These are phyloP conservation scores for Panellus pusillus DNA, from an alignment of 768 basidiomycete genomes.

Conservation along the genomic window DNA sequence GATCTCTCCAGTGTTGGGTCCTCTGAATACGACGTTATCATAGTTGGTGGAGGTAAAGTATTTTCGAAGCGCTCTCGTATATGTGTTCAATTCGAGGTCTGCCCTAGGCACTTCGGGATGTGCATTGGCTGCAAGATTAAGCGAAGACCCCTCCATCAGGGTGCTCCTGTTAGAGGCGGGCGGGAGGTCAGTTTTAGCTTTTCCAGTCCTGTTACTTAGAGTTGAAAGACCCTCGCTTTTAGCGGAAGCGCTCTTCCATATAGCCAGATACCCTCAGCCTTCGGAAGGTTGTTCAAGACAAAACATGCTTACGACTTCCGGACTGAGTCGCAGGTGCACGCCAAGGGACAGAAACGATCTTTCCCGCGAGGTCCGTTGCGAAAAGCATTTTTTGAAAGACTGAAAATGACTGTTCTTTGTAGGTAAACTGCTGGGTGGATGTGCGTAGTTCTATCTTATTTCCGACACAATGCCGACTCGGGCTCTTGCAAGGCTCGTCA, in stretches of 20 bases:
- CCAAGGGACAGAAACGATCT: constrained; percentile 45
- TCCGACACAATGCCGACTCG: background rate
- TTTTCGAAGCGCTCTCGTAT: background rate
- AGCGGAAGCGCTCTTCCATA: constrained; percentile 45
- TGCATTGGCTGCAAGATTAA: constrained; percentile 57
- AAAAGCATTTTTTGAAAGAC: background rate
- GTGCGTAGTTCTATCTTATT: constrained; percentile 33
- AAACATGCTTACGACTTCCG: constrained; percentile 53
- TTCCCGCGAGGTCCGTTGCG: constrained; percentile 65
- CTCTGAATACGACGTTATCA: constrained; percentile 47
- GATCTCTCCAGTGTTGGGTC: constrained; percentile 19
- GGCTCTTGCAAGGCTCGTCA: constrained; percentile 47
- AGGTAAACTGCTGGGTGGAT: constrained; percentile 39
- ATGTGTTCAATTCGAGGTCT: constrained; percentile 2
- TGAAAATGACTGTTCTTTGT: background rate
- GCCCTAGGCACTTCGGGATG: constrained; percentile 58
- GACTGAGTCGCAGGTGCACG: constrained; percentile 57
- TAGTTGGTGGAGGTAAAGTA: constrained; percentile 52
- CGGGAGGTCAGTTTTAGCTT: constrained; percentile 44
- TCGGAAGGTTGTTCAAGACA: constrained; percentile 40
- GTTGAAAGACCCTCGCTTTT: background rate
- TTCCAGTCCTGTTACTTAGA: background rate
- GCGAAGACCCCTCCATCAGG: constrained; percentile 51
- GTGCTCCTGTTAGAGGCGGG: constrained; percentile 64
- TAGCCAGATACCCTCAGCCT: constrained; percentile 47